Base-by-base conservation (phyloP, 176 grass and related monocot species). In the Chrysopogon serrulatus region DNA sequence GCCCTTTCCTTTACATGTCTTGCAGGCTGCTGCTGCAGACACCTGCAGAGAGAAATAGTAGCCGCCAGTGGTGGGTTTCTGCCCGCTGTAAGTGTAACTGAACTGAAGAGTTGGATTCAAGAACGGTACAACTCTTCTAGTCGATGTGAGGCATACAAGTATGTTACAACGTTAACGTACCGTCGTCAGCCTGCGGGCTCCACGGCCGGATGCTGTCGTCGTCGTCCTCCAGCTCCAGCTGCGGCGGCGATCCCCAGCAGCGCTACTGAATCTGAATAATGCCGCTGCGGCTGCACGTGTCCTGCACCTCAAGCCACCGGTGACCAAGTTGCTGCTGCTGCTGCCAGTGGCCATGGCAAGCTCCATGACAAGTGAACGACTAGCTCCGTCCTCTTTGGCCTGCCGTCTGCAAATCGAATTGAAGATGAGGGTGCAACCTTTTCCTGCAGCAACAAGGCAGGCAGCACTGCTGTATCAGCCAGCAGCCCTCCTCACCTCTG, bases 1-100 rank as follows among this genome's bases (percentile, higher is more conserved):
- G 15, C 95, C 95, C 86, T 94, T 98, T 61, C 95, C 95, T 10
- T 45, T 47, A n/a, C 95, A 94, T 23, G 81, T 94, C 88, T 90
- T 86, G 78, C 95, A 98, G 21, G 65, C 86, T 41, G 68, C 61
- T 64, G 69, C 69, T 47, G 73, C 59, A 27, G 86, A 82, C 5
- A 76, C 84, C 95, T 98, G 69, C 15, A 66, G 24, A 12, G n/a
- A n/a, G n/a, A n/a, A n/a, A n/a, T n/a, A n/a, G n/a, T n/a, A n/a
- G n/a, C n/a, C n/a, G n/a, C n/a, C n/a, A n/a, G n/a, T n/a, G n/a
- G n/a, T n/a, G n/a, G n/a, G n/a, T n/a, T n/a, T n/a, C n/a, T n/a
- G n/a, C n/a, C n/a, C n/a, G n/a, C n/a, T n/a, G n/a, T n/a, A n/a
- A n/a, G n/a, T n/a, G n/a, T 53, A 56, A 56, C 53, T 56, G 53